Evolutionary conservation across 495 filamentous ascomycete species (phyloP), one percentile per base, ranked within the genome.

Genomic region (Penicillium tannophilum): DNA sequence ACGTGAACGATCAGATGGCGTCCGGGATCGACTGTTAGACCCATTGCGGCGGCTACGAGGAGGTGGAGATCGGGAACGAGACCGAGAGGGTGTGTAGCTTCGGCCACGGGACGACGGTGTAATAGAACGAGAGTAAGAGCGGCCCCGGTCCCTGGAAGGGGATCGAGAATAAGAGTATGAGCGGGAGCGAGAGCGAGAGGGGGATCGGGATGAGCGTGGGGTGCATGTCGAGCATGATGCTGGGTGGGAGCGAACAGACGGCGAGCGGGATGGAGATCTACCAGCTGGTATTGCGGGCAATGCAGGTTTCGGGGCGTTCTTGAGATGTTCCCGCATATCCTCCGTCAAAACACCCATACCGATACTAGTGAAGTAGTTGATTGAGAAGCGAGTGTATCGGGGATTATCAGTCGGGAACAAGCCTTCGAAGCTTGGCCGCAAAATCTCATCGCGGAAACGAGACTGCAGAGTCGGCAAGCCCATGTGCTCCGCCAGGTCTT

Each of bases 351-450:
- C 85, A 72, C 94, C 94, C 88, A 99, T 92, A 58, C 92, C 91
- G 70, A 99, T 93, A 63, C 90, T 91, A 8, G 94, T 99, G 73
- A 98, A 98, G 77, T 96, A 99, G 72, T 99, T 99, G 85, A 98
- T 95, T 19, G 93, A 90, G 79, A 99, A 99, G 44, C 94, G 87
- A 14, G 91, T 93, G 72, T 96, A 91, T 56, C 89, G 85, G 8
- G 91, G 86, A 66, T 93, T 90, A 66, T 97, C 91, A 39, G 68
- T 67, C 0, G 94, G 95, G 83, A 99, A 99, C 9, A 99, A 76
- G 51, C 95, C 93, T 30, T 88, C 82, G 58, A 95, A 88, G 66
- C 85, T 89, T 47, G 90, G 84, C 54, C 88, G 88, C 14, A 97
- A 79, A 31, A 86, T 79, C 14, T 92, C 87, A 61, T 96, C 91